A percentile compares a stretch with the other conserved stretches of the same genome.
phyloP scores from a whole-genome alignment of 495 filamentous ascomycete species.

The Pyrenula massariospora region DNA sequence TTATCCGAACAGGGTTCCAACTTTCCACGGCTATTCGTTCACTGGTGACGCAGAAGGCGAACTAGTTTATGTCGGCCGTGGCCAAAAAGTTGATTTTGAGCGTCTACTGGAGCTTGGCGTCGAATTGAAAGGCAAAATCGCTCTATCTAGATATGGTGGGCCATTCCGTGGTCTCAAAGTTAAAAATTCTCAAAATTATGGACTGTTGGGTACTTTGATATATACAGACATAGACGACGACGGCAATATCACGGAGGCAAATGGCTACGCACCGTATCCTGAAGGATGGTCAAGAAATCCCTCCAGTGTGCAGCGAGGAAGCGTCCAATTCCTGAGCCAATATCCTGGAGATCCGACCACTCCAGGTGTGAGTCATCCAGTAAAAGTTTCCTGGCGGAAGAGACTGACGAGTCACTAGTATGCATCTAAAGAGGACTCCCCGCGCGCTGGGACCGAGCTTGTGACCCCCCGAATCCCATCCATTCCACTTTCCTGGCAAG shows the following conservation, averaged over 20 bases:
- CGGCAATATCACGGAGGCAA: constrained; percentile 16
- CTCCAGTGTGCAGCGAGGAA: constrained; percentile 13
- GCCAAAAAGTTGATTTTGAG: constrained; percentile 16
- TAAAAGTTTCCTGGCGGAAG: neutral
- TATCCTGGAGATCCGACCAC: constrained; percentile 21
- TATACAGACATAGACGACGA: constrained; percentile 18
- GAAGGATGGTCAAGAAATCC: constrained; percentile 20
- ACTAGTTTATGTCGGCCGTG: constrained; percentile 18
- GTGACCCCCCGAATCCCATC: constrained; percentile 17
- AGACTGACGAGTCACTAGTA: constrained; percentile 4
- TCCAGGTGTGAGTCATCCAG: constrained; percentile 5
- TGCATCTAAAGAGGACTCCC: constrained; percentile 13
- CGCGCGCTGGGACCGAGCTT: constrained; percentile 8
- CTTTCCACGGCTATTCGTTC: constrained; percentile 18
- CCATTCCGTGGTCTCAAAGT: constrained; percentile 18
- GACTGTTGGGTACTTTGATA: constrained; percentile 20
- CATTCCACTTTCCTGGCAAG: constrained; percentile 17
- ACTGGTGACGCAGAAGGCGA: constrained; percentile 16
- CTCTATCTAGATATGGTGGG: constrained; percentile 17
- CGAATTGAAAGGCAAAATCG: constrained; percentile 20
- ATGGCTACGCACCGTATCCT: constrained; percentile 18
- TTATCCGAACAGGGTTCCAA: constrained; percentile 13
- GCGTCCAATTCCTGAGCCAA: constrained; percentile 12
- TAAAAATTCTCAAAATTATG: constrained; percentile 16
- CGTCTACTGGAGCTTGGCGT: constrained; percentile 12